Conservation (phyloP, 805 yeast species). For the Brettanomyces bruxellensis region DNA sequence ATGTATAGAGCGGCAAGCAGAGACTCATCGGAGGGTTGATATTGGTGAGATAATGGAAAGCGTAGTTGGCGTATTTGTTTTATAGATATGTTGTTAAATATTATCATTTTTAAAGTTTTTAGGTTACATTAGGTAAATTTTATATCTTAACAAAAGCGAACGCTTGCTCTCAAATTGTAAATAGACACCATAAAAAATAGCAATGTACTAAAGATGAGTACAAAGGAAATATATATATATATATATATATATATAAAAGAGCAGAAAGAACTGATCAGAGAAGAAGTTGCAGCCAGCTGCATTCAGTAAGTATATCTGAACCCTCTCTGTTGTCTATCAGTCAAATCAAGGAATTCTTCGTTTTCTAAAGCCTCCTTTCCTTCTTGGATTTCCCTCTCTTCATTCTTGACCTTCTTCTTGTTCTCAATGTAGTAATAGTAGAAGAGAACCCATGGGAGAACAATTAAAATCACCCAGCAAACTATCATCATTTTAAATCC, state of each 20-base stretch:
- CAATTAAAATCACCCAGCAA: conserved; percentile 31
- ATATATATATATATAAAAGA: not conserved
- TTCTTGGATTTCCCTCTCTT: conserved; percentile 9
- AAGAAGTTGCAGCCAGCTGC: not conserved
- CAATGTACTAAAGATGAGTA: not conserved
- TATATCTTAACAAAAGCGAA: too few species aligned
- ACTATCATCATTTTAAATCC: conserved; percentile 37
- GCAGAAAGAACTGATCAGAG: too few species aligned
- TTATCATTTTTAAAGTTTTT: too few species aligned
- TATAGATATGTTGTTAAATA: conserved; percentile 14
- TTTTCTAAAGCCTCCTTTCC: conserved; percentile 2
- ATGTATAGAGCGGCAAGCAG: conserved; percentile 3
- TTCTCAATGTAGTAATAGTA: conserved; percentile 26
- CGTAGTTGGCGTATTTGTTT: conserved; percentile 21
- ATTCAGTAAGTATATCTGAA: conserved; percentile 37
- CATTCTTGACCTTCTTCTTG: conserved; percentile 6
- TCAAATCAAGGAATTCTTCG: conserved; percentile 30
- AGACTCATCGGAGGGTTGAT: conserved; percentile 3
- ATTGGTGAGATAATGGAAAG: conserved; percentile 17
- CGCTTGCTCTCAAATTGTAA: too few species aligned
- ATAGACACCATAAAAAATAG: too few species aligned
- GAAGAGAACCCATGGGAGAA: conserved; percentile 27
- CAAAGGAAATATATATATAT: not conserved
- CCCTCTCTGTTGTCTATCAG: conserved; percentile 48
- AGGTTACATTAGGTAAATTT: too few species aligned